phyloP scores from a whole-genome alignment of 2,329 filamentous ascomycete genomes.

The Shiraia bambusicola region DNA sequence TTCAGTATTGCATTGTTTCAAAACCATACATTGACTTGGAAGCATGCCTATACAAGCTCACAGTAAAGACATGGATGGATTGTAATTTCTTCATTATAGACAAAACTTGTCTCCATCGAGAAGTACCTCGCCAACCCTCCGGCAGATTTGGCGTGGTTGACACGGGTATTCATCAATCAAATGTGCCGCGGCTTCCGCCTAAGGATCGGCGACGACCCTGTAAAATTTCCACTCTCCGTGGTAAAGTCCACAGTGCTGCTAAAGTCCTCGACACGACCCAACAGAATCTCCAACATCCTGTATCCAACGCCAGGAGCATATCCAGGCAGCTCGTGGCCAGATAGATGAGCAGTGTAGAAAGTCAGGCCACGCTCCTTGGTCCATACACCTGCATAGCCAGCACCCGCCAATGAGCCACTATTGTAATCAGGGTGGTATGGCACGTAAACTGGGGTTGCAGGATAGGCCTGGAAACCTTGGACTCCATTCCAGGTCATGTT shows the following conservation, averaged over 20 bases:
- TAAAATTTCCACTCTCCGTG: conserved; percentile 39
- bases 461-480: conserved; percentile 50
- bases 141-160: too few species aligned
- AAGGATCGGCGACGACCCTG: conserved; percentile 33
- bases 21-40: too few species aligned
- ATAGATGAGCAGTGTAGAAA: conserved; percentile 47
- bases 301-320: conserved; percentile 48
- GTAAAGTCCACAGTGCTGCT: conserved; percentile 39
- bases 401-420: conserved; percentile 42
- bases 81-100: too few species aligned
- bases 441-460: conserved; percentile 45
- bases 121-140: too few species aligned
- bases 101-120: too few species aligned
- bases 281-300: conserved; percentile 46
- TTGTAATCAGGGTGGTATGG: conserved; percentile 50
- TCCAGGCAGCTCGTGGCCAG: conserved; percentile 48
- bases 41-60: too few species aligned
- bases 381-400: conserved; percentile 47
- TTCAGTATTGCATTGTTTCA: too few species aligned
- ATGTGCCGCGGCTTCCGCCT: too few species aligned
- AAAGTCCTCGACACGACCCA: conserved; percentile 44
- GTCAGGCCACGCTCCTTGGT: conserved; percentile 49
- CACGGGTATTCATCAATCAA: too few species aligned
- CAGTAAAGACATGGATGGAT: too few species aligned
- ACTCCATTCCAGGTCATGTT: conserved; percentile 57